A percentile compares a stretch with the other conserved stretches of the same genome.
phyloP scores from a whole-genome alignment of 345 rosid species.

The Heritiera littoralis region DNA sequence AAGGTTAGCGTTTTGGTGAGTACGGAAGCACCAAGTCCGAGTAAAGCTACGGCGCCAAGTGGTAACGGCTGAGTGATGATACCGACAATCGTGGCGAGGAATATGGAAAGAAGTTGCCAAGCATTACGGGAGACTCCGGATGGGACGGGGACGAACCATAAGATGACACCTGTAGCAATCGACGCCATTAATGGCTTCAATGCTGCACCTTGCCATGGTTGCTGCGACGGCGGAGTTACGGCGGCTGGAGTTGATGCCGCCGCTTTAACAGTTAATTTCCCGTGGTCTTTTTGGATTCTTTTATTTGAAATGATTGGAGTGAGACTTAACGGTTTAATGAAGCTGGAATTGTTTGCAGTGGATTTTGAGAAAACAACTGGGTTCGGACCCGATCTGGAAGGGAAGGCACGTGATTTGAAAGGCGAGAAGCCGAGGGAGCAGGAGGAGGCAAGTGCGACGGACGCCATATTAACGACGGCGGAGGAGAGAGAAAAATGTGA shows the following conservation, averaged over 20 bases:
- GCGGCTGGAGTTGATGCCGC: conserved; percentile 42
- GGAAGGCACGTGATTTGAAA: background rate
- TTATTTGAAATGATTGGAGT: conserved; percentile 14
- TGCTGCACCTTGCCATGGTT: conserved; percentile 89
- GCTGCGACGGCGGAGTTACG: conserved; percentile 40
- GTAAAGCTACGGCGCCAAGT: conserved; percentile 87
- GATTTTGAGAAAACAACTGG: conserved; percentile 25
- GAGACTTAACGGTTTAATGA: conserved; percentile 11
- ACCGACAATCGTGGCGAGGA: conserved; percentile 98
- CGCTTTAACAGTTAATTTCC: conserved; percentile 39
- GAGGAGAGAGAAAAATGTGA: background rate
- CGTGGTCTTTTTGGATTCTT: background rate
- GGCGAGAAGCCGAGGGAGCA: conserved; percentile 53
- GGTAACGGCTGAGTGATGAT: conserved; percentile 97
- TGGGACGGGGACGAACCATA: conserved; percentile 91
- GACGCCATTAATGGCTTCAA: conserved; percentile 82
- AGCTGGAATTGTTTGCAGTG: conserved; percentile 30
- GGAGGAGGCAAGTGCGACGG: conserved; percentile 64
- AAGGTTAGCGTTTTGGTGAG: conserved; percentile 90
- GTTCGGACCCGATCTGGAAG: conserved; percentile 29
- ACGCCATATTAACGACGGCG: conserved; percentile 57
- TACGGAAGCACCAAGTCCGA: conserved; percentile 93
- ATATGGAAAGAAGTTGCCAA: conserved; percentile 94
- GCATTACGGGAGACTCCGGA: conserved; percentile 79
- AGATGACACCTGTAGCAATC: conserved; percentile 79